Conservation (phyloP, 352 stramenopile species). For the Globisporangium rhizosaccharum region DNA sequence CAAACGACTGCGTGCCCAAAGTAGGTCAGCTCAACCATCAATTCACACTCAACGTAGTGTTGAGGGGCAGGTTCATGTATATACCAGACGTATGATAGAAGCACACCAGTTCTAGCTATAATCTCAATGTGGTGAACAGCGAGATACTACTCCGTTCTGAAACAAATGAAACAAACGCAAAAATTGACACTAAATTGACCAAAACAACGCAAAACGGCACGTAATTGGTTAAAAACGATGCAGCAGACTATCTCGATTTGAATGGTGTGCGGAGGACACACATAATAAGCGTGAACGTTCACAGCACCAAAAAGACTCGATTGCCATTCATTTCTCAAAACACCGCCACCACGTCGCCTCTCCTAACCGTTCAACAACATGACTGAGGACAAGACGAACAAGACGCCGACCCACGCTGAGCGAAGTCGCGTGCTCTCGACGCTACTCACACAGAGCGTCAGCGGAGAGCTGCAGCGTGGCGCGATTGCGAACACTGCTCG, state of each 20-base stretch:
- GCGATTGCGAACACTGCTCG: too few relatives aligned
- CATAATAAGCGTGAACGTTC: neutral
- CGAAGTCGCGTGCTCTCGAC: neutral
- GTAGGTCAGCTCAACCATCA: too few relatives aligned
- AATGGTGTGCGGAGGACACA: neutral
- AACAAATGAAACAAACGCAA: neutral
- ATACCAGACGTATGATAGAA: too few relatives aligned
- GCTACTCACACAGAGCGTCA: neutral
- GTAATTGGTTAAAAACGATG: neutral
- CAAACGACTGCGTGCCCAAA: too few relatives aligned
- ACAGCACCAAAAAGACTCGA: neutral
- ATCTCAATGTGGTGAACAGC: too few relatives aligned
- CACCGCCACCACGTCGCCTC: neutral
- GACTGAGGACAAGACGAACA: neutral
- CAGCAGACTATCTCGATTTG: neutral
- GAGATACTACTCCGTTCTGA: neutral
- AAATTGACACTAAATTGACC: neutral
- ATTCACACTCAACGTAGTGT: too few relatives aligned
- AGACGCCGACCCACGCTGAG: neutral
- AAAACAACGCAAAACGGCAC: neutral
- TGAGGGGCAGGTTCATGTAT: too few relatives aligned
- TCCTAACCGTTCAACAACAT: neutral
- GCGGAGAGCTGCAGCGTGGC: too few relatives aligned
- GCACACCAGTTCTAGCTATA: too few relatives aligned
- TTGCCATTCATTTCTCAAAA: too few relatives aligned